These are phyloP conservation scores for Gossypium bickii DNA, from an alignment of 345 rosid genomes.

Conservation along the genomic window DNA sequence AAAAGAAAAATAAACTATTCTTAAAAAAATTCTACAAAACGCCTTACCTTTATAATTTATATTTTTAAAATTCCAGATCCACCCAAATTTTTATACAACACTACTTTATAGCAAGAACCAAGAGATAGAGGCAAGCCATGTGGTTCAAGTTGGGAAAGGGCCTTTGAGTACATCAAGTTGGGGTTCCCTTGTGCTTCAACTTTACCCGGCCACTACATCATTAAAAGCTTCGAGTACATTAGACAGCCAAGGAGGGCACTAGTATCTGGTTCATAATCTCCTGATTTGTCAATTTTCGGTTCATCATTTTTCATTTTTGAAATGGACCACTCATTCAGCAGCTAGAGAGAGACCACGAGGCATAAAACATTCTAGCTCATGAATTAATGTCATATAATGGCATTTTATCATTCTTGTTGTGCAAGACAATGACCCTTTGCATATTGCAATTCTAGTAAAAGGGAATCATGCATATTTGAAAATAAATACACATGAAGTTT, in stretches of 20 bases:
- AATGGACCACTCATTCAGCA: background rate
- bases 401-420: background rate
- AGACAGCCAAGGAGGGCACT: background rate
- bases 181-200: background rate
- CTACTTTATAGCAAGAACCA: background rate
- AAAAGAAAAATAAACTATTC: too few relatives aligned
- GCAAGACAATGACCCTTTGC: background rate
- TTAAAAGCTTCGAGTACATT: background rate
- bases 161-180: background rate
- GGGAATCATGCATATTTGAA: too few relatives aligned
- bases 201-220: conserved; percentile 3
- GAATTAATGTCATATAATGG: background rate
- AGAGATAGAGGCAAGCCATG: conserved; percentile 2
- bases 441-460: background rate
- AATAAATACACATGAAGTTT: too few relatives aligned
- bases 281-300: background rate
- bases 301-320: background rate
- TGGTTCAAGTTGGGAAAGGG: background rate
- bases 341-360: background rate
- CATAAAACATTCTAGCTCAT: background rate
- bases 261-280: background rate
- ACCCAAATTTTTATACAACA: too few relatives aligned
- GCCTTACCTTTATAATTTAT: too few relatives aligned
- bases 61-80: too few relatives aligned
- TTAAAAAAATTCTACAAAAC: too few relatives aligned